Evolutionary conservation across 805 yeast species (phyloP).

Genomic region (Vanderwaltozyma verrucispora): DNA sequence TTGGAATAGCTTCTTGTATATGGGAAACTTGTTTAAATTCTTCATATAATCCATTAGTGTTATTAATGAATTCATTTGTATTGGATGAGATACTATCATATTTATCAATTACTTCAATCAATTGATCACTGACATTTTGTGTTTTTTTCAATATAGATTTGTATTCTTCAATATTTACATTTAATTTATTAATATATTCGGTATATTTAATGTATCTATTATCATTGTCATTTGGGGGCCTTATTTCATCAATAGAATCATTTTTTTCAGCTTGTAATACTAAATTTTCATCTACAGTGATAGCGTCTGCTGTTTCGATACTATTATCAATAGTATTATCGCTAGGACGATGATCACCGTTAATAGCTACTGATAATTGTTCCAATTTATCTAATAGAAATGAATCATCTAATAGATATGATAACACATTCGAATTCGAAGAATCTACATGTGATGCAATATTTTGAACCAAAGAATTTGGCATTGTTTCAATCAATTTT

Average conservation of each 20-base stretch:
- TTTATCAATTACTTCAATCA: slow-evolving; percentile 23
- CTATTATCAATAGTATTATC: neutral
- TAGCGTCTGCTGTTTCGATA: neutral
- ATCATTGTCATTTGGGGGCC: neutral
- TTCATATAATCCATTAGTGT: slow-evolving; percentile 36
- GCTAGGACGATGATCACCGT: neutral
- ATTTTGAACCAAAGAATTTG: slow-evolving; percentile 51
- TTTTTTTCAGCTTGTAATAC: neutral
- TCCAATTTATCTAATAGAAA: slow-evolving; percentile 16
- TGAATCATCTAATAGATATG: slow-evolving; percentile 21
- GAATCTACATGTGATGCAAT: slow-evolving; percentile 36
- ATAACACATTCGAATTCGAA: neutral
- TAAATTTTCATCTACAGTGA: neutral
- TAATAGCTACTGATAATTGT: slow-evolving; percentile 9
- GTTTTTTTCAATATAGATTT: slow-evolving; percentile 33
- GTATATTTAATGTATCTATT: slow-evolving; percentile 13
- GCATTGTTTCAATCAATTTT: neutral
- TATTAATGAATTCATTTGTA: slow-evolving; percentile 32
- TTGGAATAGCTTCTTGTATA: slow-evolving; percentile 48
- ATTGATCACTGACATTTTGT: slow-evolving; percentile 24
- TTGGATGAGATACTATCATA: slow-evolving; percentile 25
- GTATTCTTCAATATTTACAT: slow-evolving; percentile 31
- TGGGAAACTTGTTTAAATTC: slow-evolving; percentile 39
- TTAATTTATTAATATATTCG: slow-evolving; percentile 13
- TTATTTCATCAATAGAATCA: neutral